Conservation (phyloP, 2,329 filamentous ascomycete genomes). For the Monosporascus sp. region DNA sequence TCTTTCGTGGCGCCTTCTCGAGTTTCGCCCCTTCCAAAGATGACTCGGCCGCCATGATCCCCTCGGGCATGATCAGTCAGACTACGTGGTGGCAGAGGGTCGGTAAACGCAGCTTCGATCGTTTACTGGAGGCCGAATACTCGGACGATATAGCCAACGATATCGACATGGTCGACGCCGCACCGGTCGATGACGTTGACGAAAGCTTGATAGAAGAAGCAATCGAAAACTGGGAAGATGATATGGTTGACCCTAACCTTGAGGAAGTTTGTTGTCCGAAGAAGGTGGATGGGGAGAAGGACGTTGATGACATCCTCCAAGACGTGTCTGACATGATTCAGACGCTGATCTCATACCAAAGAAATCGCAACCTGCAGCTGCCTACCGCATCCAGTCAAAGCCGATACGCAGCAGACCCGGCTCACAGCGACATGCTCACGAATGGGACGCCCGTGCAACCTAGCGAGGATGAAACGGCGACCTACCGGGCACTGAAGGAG, state of each 20-base stretch:
- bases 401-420: constrained; percentile 55
- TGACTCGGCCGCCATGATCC: constrained; percentile 64
- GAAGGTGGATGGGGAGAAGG: constrained; percentile 51
- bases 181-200: constrained; percentile 37
- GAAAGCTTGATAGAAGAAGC: constrained; percentile 48
- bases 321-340: constrained; percentile 73
- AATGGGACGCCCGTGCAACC: constrained; percentile 63
- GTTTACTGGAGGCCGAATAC: constrained; percentile 51
- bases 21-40: constrained; percentile 75
- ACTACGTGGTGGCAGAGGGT: constrained; percentile 70
- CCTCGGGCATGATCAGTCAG: constrained; percentile 60
- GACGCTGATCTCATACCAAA: constrained; percentile 71
- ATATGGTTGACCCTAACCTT: constrained; percentile 52
- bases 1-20: constrained; percentile 74
- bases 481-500: constrained; percentile 69
- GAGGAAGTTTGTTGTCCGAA: constrained; percentile 44
- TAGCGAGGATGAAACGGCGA: constrained; percentile 53
- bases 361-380: constrained; percentile 68
- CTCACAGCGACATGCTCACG: constrained; percentile 62
- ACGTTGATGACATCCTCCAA: constrained; percentile 63
- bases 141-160: constrained; percentile 30
- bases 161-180: constrained; percentile 23
- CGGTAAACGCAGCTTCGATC: constrained; percentile 61
- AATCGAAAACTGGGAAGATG: constrained; percentile 55
- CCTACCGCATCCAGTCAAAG: constrained; percentile 54